Evolutionary conservation across 1,139 yeast species (phyloP), one percentile per base, ranked within the genome.

Genomic region (Candida frijolesensis): DNA sequence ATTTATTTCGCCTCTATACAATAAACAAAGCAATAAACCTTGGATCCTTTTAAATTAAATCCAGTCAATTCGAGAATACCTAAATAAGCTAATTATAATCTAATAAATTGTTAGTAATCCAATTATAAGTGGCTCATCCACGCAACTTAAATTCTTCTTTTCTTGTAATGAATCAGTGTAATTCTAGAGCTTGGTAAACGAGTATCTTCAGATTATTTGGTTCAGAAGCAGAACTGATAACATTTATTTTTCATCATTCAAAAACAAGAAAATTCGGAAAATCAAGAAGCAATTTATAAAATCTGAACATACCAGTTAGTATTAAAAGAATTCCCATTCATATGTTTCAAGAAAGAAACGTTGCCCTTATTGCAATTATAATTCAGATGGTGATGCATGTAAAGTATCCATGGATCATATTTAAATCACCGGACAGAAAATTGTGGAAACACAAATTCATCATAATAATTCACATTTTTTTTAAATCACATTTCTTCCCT

Each of bases 301-400:
- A 33, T 19, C 30, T 33, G 18, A 39, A 48, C 43, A 49, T 46
- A 49, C 47, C 46, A 19, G 55, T 54, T 54, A 49, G 56, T 54
- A 54, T 25, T 22, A 12, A 15, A 32, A 42, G 25, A 27, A 12
- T 15, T 15, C 45, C n/a, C n/a, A 27, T 43, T 33, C 11, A 12
- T 9, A 9, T 27, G 15, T 37, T 18, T 8, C 25, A 8, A 33
- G 3, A 16, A 35, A 35, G 14, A 27, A 42, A 46, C 14, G 39
- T 14, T 14, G 15, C 12, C 25, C 14, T 18, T 11, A 14, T 15
- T 42, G 16, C 30, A 29, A 25, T 11, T 32, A 15, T 38, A 39
- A 54, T 53, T 87, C 94, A 87, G 94, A 85, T 87, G 95, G 95
- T 87, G 94, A 86, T 87, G 95, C 95, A 87, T 87, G 94, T 82